Evolutionary conservation across 2,329 filamentous ascomycete genomes (phyloP), one percentile per base, ranked within the genome.

Genomic region (Aspergillus pseudonomiae): DNA sequence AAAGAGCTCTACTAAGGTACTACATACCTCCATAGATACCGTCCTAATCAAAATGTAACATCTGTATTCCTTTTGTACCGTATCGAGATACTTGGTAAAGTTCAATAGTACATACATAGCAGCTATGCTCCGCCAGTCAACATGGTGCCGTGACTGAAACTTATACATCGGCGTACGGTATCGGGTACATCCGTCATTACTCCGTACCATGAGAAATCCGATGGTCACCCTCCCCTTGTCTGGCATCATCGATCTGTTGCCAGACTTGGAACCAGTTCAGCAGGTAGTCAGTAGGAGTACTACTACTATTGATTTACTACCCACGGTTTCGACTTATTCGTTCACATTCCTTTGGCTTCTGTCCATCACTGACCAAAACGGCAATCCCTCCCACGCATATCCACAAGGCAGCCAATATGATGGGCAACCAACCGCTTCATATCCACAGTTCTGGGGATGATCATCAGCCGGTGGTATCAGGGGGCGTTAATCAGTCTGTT

Each of bases 161-260:
- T 9, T 39, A 36, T 55, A 54, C 52, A 32, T 50, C 7, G 52
- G n/a, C 7, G 19, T 54, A 54, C 52, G 52, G 52, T 54, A 54
- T 54, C 52, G 52, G 30, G 30, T 54, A 54, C 30, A 54, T 36
- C 30, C 52, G 52, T 54, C 32, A 36, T 54, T 32, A 36, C 50
- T 19, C 32, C 30, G 4, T 19, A 21, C 43, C 39, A 6, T 41
- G 39, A 39, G 36, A 14, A 34, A 39, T 39, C 1, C 11, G 36
- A 19, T 41, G 39, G 7, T 41, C 3, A n/a, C 7, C 7, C 16
- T 41, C 19, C 19, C 16, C 16, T 16, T 41, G 16, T 41, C 32
- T 11, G 32, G 26, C 34, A 36, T 19, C 30, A 10, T 11, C 10
- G 16, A 34, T 53, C 19, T 10, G 48, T n/a, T 52, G 21, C 10